Conservation (phyloP, 805 yeast genomes). For the Yamadazyma nakazawae region DNA sequence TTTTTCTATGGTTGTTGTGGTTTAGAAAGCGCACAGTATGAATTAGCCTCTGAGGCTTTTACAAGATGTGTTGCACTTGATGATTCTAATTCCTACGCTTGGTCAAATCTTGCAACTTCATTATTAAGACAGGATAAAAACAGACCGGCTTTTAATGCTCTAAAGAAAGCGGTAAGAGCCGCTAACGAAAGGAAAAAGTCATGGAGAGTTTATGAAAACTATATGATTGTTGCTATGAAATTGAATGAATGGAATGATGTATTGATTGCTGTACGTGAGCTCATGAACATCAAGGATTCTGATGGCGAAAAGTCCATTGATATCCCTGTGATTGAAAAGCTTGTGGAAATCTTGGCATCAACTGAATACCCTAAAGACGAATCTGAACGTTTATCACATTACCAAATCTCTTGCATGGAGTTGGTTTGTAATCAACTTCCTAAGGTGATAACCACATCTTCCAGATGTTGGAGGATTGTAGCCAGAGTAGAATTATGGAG, state of each 20-base stretch:
- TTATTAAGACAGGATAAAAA: slow-evolving; percentile 60
- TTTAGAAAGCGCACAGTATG: slow-evolving; percentile 65
- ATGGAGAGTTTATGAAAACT: slow-evolving; percentile 92
- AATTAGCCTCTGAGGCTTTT: slow-evolving; percentile 85
- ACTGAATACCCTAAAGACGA: slow-evolving; percentile 45
- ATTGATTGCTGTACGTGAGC: slow-evolving; percentile 63
- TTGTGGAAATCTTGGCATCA: slow-evolving; percentile 60
- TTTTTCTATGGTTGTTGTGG: slow-evolving; percentile 91
- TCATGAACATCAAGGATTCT: slow-evolving; percentile 53
- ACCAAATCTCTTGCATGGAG: slow-evolving; percentile 66
- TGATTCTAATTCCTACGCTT: slow-evolving; percentile 73
- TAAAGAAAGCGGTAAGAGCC: slow-evolving; percentile 70
- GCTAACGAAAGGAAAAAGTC: slow-evolving; percentile 66
- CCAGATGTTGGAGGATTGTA: slow-evolving; percentile 78
- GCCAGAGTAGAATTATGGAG: slow-evolving; percentile 88
- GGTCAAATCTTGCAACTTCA: slow-evolving; percentile 91
- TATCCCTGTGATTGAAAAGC: slow-evolving; percentile 67
- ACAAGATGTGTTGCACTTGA: slow-evolving; percentile 86
- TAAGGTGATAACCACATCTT: slow-evolving; percentile 58
- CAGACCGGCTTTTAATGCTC: slow-evolving; percentile 80
- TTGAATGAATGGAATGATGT: slow-evolving; percentile 89
- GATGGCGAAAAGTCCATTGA: slow-evolving; percentile 68
- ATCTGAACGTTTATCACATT: slow-evolving; percentile 47
- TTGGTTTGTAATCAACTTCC: slow-evolving; percentile 72
- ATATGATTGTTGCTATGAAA: slow-evolving; percentile 74